Evolutionary conservation across 257 asterid genomes (phyloP).

Genomic region (Salvia splendens): DNA sequence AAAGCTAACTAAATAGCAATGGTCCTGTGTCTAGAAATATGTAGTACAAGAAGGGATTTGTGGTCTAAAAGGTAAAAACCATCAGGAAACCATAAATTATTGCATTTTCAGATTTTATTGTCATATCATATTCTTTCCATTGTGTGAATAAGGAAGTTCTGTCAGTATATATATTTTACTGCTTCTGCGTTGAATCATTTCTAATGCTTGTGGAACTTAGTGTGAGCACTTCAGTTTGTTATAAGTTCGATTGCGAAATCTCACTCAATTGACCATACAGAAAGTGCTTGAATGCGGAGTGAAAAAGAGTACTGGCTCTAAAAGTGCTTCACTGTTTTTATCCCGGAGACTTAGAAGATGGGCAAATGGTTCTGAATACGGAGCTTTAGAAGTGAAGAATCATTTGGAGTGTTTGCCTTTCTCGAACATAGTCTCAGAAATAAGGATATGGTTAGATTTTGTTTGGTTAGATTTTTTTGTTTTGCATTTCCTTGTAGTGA

Average conservation of each 20-base stretch:
- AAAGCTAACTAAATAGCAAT: neutral
- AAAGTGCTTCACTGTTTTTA: constrained; percentile 75
- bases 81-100: neutral
- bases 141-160: constrained; percentile 4
- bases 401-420: constrained; percentile 68
- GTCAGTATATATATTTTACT: neutral
- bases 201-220: constrained; percentile 19
- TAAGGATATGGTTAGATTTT: constrained; percentile 60
- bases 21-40: neutral
- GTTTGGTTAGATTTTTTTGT: constrained; percentile 9
- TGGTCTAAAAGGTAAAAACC: neutral
- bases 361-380: constrained; percentile 73
- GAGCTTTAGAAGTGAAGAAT: constrained; percentile 81
- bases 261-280: constrained; percentile 46
- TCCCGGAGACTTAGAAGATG: constrained; percentile 62
- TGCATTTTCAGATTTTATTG: constrained; percentile 16
- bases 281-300: constrained; percentile 82
- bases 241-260: constrained; percentile 23
- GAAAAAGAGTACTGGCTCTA: constrained; percentile 59
- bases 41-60: neutral
- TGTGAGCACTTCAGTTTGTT: constrained; percentile 1
- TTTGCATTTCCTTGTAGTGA: constrained; percentile 19
- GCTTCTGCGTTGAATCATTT: constrained; percentile 14
- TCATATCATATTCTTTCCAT: constrained; percentile 12
- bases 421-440: constrained; percentile 66